A percentile compares a stretch with the other conserved stretches of the same genome.
Conservation (phyloP, 2,329 filamentous ascomycete genomes). For the Exserohilum rostratum region DNA sequence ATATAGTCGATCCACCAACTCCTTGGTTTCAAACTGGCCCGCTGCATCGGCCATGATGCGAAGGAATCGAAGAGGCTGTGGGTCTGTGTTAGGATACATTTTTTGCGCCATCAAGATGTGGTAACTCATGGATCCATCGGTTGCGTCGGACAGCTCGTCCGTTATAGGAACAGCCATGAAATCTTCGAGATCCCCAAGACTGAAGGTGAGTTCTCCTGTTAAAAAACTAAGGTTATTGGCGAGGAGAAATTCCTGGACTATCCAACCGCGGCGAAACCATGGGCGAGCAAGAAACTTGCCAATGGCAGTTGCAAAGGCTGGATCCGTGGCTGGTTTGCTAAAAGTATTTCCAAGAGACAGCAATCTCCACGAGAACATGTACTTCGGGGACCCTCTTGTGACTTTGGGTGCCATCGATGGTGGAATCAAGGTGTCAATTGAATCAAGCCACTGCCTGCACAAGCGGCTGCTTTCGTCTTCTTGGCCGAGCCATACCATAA, state of each 20-base stretch:
- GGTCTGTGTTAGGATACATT: too few relatives aligned
- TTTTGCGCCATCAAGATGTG: too few relatives aligned
- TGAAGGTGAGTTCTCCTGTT: constrained; percentile 9
- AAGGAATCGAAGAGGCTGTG: too few relatives aligned
- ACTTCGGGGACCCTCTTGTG: not conserved
- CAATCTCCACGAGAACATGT: not conserved
- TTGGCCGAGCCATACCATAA: constrained; percentile 27
- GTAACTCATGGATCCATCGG: too few relatives aligned
- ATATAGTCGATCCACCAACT: too few relatives aligned
- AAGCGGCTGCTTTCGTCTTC: constrained; percentile 8
- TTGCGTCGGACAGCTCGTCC: too few relatives aligned
- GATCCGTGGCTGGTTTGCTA: not conserved
- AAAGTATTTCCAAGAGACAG: not conserved
- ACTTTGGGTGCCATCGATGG: not conserved
- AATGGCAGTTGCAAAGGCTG: constrained; percentile 8
- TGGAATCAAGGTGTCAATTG: constrained; percentile 7
- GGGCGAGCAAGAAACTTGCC: constrained; percentile 8
- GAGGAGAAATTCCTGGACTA: constrained; percentile 23
- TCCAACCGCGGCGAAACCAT: constrained; percentile 22
- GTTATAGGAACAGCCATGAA: too few relatives aligned
- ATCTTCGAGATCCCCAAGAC: too few relatives aligned
- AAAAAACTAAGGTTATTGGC: constrained; percentile 8
- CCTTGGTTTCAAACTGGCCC: too few relatives aligned
- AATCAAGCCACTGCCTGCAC: constrained; percentile 15
- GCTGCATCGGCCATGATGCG: too few relatives aligned